Base-by-base conservation (phyloP, 495 filamentous ascomycete species). In the Neurospora cerealis region DNA sequence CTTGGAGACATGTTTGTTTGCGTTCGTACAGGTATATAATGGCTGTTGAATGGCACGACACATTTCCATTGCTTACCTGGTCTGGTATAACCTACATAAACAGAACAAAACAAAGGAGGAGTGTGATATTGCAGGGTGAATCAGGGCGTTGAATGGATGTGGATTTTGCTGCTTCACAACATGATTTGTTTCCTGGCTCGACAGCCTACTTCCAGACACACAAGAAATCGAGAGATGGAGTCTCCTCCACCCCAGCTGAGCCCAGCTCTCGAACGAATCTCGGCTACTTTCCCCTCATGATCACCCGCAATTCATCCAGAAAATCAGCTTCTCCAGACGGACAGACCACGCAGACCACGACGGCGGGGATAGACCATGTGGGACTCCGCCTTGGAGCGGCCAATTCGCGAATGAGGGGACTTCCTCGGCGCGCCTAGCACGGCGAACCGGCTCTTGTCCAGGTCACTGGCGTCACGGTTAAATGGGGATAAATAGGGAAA, bases 401-500 rank as follows among this genome's bases (percentile, higher is more conserved):
- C 54, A 66, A 19, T 32, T 36, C 54, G 24, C 48, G 48, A 60
- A 60, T 60, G 48, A 60, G 48, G 48, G 48, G 48, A 15, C 28
- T 66, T 19, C 3, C 54, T 19, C 28, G 28, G 54, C 54, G 54
- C 28, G 54, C 54, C 54, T 32, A 34, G 15, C 54, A 66, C 54
- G 54, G 54, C 32, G 6, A 19, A 66, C 54, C 28, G 54, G 54
- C 24, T 66, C 54, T 34, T 66, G 28, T 66, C 54, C 74, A 76
- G 78, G 71, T 73, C 70, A 70, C 60, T 71, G 71, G 77, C 77
- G 74, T 69, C 69, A 75, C 83, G 83, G 83, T 78, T 85, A 85
- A 85, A 85, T 85, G 79, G 80, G 83, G 83, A 80, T 85, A 85
- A 85, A 85, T 83, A 72, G 76, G 36, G 41, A 75, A 75, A 80